Percentiles rank a stretch among this genome's conserved stretches.
Conservation (phyloP, 805 yeast species). For the Starmerella floris region DNA sequence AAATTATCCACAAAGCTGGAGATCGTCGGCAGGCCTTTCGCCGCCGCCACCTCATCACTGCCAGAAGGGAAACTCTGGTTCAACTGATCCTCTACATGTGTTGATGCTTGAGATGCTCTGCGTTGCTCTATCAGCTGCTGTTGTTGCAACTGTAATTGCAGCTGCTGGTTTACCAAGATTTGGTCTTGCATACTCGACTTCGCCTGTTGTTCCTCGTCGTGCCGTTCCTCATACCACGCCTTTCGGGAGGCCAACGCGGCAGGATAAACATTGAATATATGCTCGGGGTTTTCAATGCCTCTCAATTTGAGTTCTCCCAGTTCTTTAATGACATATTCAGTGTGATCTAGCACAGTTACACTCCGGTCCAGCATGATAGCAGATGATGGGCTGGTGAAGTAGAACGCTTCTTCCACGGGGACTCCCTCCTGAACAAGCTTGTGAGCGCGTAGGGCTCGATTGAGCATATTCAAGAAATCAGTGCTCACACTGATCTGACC, state of each 20-base stretch:
- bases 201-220: background rate
- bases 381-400: conserved; percentile 6
- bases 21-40: background rate
- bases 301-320: conserved; percentile 82
- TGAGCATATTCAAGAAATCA: conserved; percentile 65
- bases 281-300: conserved; percentile 89
- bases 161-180: conserved; percentile 22
- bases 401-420: conserved; percentile 11
- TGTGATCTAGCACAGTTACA: conserved; percentile 36
- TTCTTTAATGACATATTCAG: conserved; percentile 54
- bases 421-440: conserved; percentile 14
- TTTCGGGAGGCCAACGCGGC: conserved; percentile 44
- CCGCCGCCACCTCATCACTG: no score
- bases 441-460: conserved; percentile 36
- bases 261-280: conserved; percentile 68
- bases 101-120: background rate
- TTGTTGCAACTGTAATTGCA: background rate
- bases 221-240: conserved; percentile 11
- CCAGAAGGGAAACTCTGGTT: background rate
- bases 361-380: conserved; percentile 22
- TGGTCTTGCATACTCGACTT: background rate
- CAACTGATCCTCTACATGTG: background rate
- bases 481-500: conserved; percentile 87
- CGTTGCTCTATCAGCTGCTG: background rate
- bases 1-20: background rate